Conservation (phyloP, 1,139 yeast species). For the Kluyveromyces sp. region DNA sequence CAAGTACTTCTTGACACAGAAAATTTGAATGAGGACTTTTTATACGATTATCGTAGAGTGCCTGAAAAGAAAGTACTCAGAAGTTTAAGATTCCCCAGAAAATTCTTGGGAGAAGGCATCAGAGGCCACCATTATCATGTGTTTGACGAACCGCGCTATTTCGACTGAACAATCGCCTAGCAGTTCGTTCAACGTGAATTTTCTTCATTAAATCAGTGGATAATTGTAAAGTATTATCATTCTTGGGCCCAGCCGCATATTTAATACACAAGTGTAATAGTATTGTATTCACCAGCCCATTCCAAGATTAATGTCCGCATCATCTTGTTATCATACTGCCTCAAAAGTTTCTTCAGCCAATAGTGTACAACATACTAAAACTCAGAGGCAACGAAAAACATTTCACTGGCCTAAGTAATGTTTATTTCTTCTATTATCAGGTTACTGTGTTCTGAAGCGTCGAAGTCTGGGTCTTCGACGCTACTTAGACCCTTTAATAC, state of each 20-base stretch:
- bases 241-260: neutral
- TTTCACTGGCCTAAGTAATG: neutral
- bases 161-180: conserved; percentile 18
- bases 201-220: neutral
- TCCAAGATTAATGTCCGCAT: no score
- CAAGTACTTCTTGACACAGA: conserved; percentile 43
- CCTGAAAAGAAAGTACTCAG: conserved; percentile 52
- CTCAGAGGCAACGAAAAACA: neutral
- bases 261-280: neutral
- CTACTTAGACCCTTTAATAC: neutral
- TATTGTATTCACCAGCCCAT: neutral
- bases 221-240: no score
- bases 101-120: conserved; percentile 87
- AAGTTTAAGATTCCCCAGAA: conserved; percentile 69
- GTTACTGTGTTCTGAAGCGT: neutral
- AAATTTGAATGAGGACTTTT: conserved; percentile 37
- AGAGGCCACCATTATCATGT: conserved; percentile 93
- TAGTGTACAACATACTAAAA: neutral
- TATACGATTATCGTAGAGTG: conserved; percentile 51
- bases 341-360: no score
- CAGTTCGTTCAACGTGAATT: neutral
- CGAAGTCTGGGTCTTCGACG: neutral
- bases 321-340: no score
- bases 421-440: conserved; percentile 11
- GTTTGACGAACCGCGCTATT: conserved; percentile 80